Conservation (phyloP, 164 flowering plant species). For the Magnolia changhungtana region DNA sequence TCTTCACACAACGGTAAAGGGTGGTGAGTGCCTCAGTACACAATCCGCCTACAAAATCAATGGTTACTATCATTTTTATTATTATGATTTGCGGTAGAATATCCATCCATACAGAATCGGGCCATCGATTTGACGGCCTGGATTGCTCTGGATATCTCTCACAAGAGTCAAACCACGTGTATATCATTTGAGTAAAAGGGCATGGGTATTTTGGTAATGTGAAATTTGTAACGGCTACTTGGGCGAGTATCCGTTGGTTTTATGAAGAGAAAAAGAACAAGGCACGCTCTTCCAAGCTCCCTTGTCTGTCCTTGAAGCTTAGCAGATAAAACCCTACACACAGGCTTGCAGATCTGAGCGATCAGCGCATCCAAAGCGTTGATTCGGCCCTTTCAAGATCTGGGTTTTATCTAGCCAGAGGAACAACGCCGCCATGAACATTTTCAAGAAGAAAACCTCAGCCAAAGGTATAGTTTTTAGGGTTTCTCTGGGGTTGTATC, state of each 20-base stretch:
- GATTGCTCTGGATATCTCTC: too few relatives aligned
- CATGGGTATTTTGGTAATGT: constrained; percentile 7
- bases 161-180: too few relatives aligned
- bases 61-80: too few relatives aligned
- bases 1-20: too few relatives aligned
- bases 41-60: too few relatives aligned
- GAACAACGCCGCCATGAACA: constrained; percentile 16
- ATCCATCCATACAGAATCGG: too few relatives aligned
- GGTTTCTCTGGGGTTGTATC: neutral
- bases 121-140: too few relatives aligned
- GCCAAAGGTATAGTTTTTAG: constrained; percentile 22
- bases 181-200: neutral
- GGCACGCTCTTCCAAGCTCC: constrained; percentile 14
- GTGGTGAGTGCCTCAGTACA: too few relatives aligned
- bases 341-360: neutral
- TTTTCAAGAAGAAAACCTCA: constrained; percentile 29
- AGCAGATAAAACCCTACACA: neutral
- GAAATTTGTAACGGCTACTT: constrained; percentile 14
- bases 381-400: neutral
- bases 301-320: neutral
- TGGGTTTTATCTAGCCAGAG: neutral
- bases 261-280: neutral
- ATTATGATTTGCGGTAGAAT: too few relatives aligned
- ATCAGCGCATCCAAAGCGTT: neutral
- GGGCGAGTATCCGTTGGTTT: neutral